Percentiles rank a stretch among this genome's conserved stretches.
Conservation (phyloP, 2,329 filamentous ascomycete genomes). For the Purpureocillium lavendulum region DNA sequence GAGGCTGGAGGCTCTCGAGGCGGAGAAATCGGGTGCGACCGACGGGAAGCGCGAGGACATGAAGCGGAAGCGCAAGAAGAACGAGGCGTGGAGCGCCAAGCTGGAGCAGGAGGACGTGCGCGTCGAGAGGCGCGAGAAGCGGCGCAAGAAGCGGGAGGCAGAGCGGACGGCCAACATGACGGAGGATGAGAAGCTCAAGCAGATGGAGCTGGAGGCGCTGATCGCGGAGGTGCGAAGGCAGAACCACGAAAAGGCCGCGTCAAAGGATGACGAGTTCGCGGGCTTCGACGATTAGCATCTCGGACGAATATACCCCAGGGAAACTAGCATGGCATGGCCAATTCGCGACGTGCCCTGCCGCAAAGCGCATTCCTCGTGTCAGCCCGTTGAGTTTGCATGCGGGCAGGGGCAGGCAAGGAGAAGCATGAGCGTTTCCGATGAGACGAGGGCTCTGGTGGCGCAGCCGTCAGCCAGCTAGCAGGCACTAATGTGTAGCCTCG, state of each 20-base stretch:
- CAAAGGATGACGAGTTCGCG: conserved; percentile 44
- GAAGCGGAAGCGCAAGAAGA: conserved; percentile 51
- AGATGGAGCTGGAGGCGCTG: conserved; percentile 55
- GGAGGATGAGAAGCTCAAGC: conserved; percentile 57
- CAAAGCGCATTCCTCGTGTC: no score
- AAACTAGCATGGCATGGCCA: background rate
- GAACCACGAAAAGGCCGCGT: conserved; percentile 36
- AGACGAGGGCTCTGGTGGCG: no score
- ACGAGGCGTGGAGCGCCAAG: conserved; percentile 67
- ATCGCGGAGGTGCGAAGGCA: conserved; percentile 54
- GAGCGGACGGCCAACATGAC: conserved; percentile 57
- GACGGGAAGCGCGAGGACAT: conserved; percentile 31
- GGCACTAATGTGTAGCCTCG: no score
- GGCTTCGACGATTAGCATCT: conserved; percentile 44
- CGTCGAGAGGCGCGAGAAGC: conserved; percentile 54
- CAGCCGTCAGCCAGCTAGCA: no score
- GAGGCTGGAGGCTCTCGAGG: conserved; percentile 48
- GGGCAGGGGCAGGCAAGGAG: no score
- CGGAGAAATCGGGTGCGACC: conserved; percentile 29
- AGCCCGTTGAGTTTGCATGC: no score
- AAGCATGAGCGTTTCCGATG: no score
- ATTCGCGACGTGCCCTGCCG: no score
- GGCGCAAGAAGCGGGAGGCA: conserved; percentile 54
- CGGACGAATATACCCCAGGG: conserved; percentile 15
- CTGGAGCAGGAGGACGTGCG: conserved; percentile 57